Percentiles rank a stretch among this genome's conserved stretches.
These are phyloP conservation scores for Periconia macrospinosa DNA, from an alignment of 2,329 filamentous ascomycete genomes.

Conservation along the genomic window DNA sequence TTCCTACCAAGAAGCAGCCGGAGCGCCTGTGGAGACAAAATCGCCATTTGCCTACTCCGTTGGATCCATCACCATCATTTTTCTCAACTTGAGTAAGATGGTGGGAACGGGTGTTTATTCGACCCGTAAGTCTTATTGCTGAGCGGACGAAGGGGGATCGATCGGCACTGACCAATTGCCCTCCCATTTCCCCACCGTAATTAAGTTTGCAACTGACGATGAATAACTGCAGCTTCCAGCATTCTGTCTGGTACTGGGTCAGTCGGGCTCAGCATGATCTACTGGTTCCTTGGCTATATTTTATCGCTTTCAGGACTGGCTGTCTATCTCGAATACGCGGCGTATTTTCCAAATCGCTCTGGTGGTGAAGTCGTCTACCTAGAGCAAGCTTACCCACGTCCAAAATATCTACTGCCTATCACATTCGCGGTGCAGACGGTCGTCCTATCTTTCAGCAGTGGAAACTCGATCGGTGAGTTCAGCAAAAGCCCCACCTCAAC, in stretches of 20 bases:
- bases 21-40: constrained; percentile 61
- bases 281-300: constrained; percentile 65
- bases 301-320: constrained; percentile 59
- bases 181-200: background rate
- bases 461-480: constrained; percentile 60
- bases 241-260: constrained; percentile 65
- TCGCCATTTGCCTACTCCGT: constrained; percentile 65
- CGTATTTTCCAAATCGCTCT: constrained; percentile 68
- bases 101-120: constrained; percentile 67
- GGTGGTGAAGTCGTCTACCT: constrained; percentile 69
- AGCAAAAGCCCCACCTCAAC: too few species aligned
- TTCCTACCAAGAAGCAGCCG: constrained; percentile 63
- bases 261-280: constrained; percentile 63
- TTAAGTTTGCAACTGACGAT: background rate
- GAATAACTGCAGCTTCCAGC: constrained; percentile 50
- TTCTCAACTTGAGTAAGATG: constrained; percentile 65
- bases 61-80: constrained; percentile 58
- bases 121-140: constrained; percentile 54
- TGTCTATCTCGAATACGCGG: constrained; percentile 65
- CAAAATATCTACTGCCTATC: constrained; percentile 65
- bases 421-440: constrained; percentile 67
- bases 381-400: constrained; percentile 67
- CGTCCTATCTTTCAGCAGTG: constrained; percentile 66
- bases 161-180: too few species aligned
- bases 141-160: too few species aligned